Evolutionary conservation across 371 early-diverging fungal species (phyloP).

Genomic region (Mortierella polycephala): DNA sequence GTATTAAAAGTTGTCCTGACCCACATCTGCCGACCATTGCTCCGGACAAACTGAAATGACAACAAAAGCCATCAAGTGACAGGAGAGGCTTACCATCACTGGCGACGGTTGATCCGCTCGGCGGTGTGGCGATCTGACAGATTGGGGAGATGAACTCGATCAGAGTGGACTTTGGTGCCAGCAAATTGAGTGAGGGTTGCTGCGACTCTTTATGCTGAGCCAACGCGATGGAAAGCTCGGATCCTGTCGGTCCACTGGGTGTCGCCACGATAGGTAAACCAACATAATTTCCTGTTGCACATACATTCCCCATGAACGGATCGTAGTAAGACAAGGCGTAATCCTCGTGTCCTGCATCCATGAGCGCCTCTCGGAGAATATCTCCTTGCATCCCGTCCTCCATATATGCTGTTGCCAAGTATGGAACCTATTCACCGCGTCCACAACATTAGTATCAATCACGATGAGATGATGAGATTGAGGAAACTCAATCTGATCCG

Average conservation of each 20-base stretch:
- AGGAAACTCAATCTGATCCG: background rate
- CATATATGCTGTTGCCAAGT: constrained; percentile 6
- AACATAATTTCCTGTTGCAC: constrained; percentile 17
- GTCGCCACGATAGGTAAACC: constrained; percentile 31
- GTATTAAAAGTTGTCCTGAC: too few species aligned
- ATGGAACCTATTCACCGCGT: constrained; percentile 13
- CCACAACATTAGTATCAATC: too few species aligned
- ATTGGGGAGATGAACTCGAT: constrained; percentile 27
- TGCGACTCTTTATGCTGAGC: constrained; percentile 13
- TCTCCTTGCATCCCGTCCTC: constrained; percentile 14
- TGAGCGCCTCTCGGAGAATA: constrained; percentile 6
- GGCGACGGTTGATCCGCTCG: background rate
- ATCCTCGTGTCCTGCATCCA: constrained; percentile 19
- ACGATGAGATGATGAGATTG: background rate
- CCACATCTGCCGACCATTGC: too few species aligned
- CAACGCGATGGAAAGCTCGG: constrained; percentile 29
- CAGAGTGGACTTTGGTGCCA: constrained; percentile 27
- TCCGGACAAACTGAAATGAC: too few species aligned
- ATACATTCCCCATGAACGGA: constrained; percentile 39
- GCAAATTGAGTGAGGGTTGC: constrained; percentile 24
- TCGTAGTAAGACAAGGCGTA: constrained; percentile 23
- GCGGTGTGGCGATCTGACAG: constrained; percentile 32
- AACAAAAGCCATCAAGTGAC: too few species aligned
- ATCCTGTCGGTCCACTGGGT: constrained; percentile 30
- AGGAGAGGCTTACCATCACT: constrained; percentile 1